These are phyloP conservation scores for Pyrrhoderma noxium DNA, from an alignment of 1,284 basidiomycete genomes.

Conservation along the genomic window DNA sequence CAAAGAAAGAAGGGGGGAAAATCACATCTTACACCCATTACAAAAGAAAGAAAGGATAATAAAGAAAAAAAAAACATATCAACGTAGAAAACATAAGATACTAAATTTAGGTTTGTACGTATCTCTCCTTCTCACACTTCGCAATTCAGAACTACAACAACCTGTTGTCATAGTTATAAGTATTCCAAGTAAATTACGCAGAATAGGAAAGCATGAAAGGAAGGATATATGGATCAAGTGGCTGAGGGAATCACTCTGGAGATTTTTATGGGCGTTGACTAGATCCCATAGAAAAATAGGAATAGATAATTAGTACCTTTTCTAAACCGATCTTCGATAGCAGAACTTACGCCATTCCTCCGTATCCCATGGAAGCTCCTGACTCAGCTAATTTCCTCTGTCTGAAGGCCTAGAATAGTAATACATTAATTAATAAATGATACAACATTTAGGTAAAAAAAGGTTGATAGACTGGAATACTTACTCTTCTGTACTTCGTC, in stretches of 20 bases:
- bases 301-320: not conserved
- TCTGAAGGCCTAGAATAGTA: slow-evolving; percentile 54
- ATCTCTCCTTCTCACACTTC: too few relatives aligned
- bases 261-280: slow-evolving; percentile 15
- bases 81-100: too few relatives aligned
- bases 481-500: slow-evolving; percentile 71
- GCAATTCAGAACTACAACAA: slow-evolving; percentile 10
- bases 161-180: slow-evolving; percentile 18
- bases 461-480: slow-evolving; percentile 20
- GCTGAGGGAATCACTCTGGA: not conserved
- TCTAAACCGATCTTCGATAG: not conserved
- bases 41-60: not conserved
- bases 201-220: not conserved
- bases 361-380: slow-evolving; percentile 53
- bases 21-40: too few relatives aligned
- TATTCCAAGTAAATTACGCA: not conserved
- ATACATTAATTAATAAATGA: slow-evolving; percentile 2
- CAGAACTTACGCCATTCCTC: slow-evolving; percentile 43
- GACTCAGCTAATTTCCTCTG: slow-evolving; percentile 64
- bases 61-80: not conserved
- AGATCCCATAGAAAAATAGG: slow-evolving; percentile 1
- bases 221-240: not conserved
- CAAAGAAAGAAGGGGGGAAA: too few relatives aligned
- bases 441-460: not conserved
- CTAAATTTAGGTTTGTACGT: too few relatives aligned